Evolutionary conservation across 768 basidiomycete species (phyloP), one percentile per base, ranked within the genome.

Genomic region (Xerocomellus chrysenteron): DNA sequence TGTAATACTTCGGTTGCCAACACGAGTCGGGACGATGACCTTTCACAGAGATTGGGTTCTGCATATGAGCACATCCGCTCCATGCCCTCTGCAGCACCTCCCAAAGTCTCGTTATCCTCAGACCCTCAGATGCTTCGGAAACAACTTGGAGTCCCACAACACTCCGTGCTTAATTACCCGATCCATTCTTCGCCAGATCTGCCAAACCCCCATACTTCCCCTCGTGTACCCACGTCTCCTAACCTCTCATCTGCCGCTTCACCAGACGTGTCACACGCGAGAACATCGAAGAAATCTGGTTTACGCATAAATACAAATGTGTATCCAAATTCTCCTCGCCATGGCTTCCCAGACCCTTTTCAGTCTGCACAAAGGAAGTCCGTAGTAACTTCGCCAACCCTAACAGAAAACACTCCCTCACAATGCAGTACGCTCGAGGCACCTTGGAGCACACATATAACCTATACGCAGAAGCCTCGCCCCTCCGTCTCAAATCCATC

Each of bases 121-220:
- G 66, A 72, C 17, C 68, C 71, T 43, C 59, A 55, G 48, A 66
- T 54, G 11, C 57, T 61, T 59, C 68, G 57, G 47, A 70, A 66
- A 47, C 66, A 73, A 32, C 57, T 72, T 28, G 70, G 68, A 33
- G 57, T 69, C 9, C 61, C 70, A 19, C 70, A 72, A 28, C 70
- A 69, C 44, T 69, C 68, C 17, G 68, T 72, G 33, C 42, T 64
- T 19, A 70, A 69, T 43, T 44, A 64, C 32, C 57, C 64, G 5
- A 30, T 47, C 10, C 39, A 50, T 14, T 65, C 54, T 47, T 59
- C 57, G 26, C 61, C 46, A 35, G 60, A 59, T 40, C 42, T 71
- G 16, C 68, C 68, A 32, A 70, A 70, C 51, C 69, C 68, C 9
- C 56, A 73, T 30, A 35, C 33, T 11, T 40, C 48, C 36, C 48